Evolutionary conservation across 2,329 filamentous ascomycete species (phyloP).

Genomic region (Cercospora nicotianae): DNA sequence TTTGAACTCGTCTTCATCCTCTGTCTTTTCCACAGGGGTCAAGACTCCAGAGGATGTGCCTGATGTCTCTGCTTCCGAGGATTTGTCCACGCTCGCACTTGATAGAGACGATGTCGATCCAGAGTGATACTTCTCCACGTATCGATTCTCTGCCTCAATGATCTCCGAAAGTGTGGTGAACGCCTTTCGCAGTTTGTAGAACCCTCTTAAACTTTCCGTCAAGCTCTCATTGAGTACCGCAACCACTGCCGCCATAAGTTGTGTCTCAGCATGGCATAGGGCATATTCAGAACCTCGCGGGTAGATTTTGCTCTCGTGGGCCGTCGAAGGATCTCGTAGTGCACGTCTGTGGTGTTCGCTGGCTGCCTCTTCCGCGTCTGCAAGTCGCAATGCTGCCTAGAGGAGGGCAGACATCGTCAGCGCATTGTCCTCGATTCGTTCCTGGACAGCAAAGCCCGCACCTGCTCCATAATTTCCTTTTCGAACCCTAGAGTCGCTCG

Average conservation of each 20-base stretch:
- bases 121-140: conserved; percentile 43
- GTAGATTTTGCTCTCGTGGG: conserved; percentile 66
- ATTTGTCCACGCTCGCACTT: conserved; percentile 2
- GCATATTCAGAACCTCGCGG: conserved; percentile 83
- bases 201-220: conserved; percentile 85
- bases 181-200: conserved; percentile 88
- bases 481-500: conserved; percentile 86
- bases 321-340: conserved; percentile 59
- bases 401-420: neutral
- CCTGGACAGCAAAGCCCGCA: neutral
- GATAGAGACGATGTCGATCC: conserved; percentile 7
- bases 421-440: neutral
- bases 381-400: conserved; percentile 65
- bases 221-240: conserved; percentile 89
- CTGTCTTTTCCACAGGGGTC: conserved; percentile 32
- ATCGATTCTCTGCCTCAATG: conserved; percentile 69
- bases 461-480: conserved; percentile 82
- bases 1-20: conserved; percentile 55
- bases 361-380: conserved; percentile 73
- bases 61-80: conserved; percentile 12
- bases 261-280: conserved; percentile 77
- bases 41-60: conserved; percentile 22
- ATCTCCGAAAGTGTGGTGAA: conserved; percentile 80
- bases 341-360: conserved; percentile 72
- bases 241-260: conserved; percentile 86